A percentile compares a stretch with the other conserved stretches of the same genome.
Evolutionary conservation across 805 yeast genomes (phyloP).

Genomic region (Candida gorgasii): DNA sequence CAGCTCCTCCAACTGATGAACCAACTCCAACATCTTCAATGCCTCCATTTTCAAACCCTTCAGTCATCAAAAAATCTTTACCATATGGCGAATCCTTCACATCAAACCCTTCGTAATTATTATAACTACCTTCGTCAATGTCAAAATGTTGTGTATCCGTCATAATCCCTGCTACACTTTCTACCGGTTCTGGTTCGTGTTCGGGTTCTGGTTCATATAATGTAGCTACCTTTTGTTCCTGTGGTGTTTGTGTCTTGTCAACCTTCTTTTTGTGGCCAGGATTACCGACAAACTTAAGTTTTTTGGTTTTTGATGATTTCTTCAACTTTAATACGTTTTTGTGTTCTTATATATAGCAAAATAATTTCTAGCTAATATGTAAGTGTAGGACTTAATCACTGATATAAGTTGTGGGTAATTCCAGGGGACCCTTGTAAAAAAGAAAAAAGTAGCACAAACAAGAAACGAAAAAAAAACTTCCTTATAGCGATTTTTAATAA

Average conservation of each 20-base stretch:
- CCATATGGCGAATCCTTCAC: background rate
- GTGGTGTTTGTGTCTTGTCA: background rate
- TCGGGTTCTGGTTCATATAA: too few species aligned
- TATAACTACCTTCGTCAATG: background rate
- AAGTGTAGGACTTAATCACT: background rate
- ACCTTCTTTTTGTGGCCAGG: background rate
- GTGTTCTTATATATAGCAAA: background rate
- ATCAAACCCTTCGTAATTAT: too few species aligned
- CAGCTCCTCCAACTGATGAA: too few species aligned
- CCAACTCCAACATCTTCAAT: too few species aligned
- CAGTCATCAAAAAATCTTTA: too few species aligned
- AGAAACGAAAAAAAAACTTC: too few species aligned
- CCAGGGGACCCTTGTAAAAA: background rate
- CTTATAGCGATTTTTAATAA: too few species aligned
- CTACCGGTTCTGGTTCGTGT: too few species aligned
- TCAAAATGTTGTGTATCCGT: slow-evolving; percentile 3
- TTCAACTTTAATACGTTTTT: background rate
- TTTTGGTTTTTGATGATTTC: background rate
- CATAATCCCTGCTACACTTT: too few species aligned
- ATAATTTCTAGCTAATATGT: background rate
- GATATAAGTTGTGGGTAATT: too few species aligned
- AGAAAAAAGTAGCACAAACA: background rate
- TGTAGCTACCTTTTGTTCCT: background rate
- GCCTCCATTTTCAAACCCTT: too few species aligned
- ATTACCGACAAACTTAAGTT: background rate